These are phyloP conservation scores for Cordyceps cicadae DNA, from an alignment of 2,329 filamentous ascomycete genomes.

Conservation along the genomic window DNA sequence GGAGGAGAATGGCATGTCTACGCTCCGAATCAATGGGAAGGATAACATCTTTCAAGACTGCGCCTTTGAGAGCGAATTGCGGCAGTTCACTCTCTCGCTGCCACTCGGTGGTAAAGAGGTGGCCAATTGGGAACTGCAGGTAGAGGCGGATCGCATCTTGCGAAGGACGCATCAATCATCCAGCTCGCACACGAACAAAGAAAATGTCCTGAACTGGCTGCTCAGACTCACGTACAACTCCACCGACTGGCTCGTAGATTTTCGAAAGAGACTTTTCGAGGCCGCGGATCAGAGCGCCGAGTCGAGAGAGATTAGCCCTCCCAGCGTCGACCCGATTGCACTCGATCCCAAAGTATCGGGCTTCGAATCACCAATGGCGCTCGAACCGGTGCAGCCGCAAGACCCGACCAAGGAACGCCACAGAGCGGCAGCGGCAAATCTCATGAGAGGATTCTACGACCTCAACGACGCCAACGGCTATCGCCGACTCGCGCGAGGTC, in stretches of 20 bases:
- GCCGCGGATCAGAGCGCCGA: background rate
- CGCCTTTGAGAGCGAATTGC: slow-evolving; percentile 44
- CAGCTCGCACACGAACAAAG: slow-evolving; percentile 39
- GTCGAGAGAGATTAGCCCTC: background rate
- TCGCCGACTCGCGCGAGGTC: slow-evolving; percentile 44
- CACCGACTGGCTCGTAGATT: slow-evolving; percentile 45
- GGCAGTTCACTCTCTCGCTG: slow-evolving; percentile 44
- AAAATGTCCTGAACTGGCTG: slow-evolving; percentile 46
- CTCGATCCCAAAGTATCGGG: background rate
- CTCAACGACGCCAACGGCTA: slow-evolving; percentile 54
- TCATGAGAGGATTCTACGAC: slow-evolving; percentile 52
- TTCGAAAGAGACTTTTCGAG: slow-evolving; percentile 41
- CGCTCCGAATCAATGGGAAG: slow-evolving; percentile 49
- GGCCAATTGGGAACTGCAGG: slow-evolving; percentile 52
- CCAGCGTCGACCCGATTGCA: background rate
- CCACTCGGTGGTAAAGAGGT: slow-evolving; percentile 47
- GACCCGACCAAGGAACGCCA: slow-evolving; percentile 54
- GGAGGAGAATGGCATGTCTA: slow-evolving; percentile 34
- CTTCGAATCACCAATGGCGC: background rate
- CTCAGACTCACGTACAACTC: slow-evolving; percentile 42
- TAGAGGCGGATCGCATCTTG: slow-evolving; percentile 50
- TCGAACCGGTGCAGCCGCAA: slow-evolving; percentile 29
- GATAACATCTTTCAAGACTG: slow-evolving; percentile 48
- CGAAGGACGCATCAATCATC: slow-evolving; percentile 46
- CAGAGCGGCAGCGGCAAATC: slow-evolving; percentile 38